A percentile compares a stretch with the other conserved stretches of the same genome.
Evolutionary conservation across 2,329 filamentous ascomycete genomes (phyloP).

Genomic region (Capronia americana): DNA sequence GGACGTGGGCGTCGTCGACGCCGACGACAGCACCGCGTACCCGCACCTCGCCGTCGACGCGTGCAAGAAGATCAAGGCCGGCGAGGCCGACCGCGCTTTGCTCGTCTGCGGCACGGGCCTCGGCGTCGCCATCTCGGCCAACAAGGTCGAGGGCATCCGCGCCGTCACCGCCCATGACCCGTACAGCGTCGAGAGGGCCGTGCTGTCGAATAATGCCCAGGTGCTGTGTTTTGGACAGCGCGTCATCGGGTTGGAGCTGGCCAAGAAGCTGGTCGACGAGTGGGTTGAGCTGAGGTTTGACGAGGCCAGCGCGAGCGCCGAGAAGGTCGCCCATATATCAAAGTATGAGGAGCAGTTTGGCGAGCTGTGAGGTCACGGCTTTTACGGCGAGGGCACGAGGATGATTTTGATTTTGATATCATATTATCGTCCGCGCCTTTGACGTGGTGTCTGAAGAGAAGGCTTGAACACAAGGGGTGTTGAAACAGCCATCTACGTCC

Average conservation of each 20-base stretch:
- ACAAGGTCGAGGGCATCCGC: slow-evolving; percentile 82
- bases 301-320: slow-evolving; percentile 66
- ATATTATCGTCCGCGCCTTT: neutral
- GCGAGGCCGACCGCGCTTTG: slow-evolving; percentile 74
- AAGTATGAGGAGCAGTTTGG: slow-evolving; percentile 52
- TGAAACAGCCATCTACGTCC: neutral
- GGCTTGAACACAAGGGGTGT: neutral
- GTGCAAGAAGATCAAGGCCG: slow-evolving; percentile 59
- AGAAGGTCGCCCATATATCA: slow-evolving; percentile 60
- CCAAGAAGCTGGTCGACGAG: slow-evolving; percentile 76
- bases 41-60: slow-evolving; percentile 78
- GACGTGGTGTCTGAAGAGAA: neutral
- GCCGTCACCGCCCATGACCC: slow-evolving; percentile 90
- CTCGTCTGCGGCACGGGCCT: slow-evolving; percentile 86
- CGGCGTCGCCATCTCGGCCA: slow-evolving; percentile 85
- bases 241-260: slow-evolving; percentile 80
- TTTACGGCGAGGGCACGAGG: no score
- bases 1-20: slow-evolving; percentile 74
- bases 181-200: slow-evolving; percentile 79
- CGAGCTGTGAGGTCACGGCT: slow-evolving; percentile 17
- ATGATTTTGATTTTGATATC: no score
- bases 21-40: slow-evolving; percentile 79
- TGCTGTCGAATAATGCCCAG: slow-evolving; percentile 85
- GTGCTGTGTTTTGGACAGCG: slow-evolving; percentile 86
- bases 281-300: slow-evolving; percentile 88